Percentiles rank a stretch among this genome's conserved stretches.
These are phyloP conservation scores for Solidago caesia DNA, from an alignment of 129 eudicot species.

Conservation along the genomic window DNA sequence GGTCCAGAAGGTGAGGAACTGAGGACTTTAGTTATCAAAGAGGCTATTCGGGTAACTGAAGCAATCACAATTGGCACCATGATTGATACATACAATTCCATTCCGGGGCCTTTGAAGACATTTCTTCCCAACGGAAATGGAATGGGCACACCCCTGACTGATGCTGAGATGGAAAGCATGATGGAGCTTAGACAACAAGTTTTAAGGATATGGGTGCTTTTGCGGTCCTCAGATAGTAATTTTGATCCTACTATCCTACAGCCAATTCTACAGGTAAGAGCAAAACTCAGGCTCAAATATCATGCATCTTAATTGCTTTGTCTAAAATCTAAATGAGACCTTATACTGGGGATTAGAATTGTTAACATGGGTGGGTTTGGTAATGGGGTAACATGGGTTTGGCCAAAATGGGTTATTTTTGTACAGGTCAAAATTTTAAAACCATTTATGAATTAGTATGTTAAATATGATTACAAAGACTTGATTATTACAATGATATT, in stretches of 20 bases:
- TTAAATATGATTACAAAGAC: background rate
- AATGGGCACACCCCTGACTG: constrained; percentile 42
- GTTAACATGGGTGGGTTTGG: background rate
- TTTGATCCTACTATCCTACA: constrained; percentile 81
- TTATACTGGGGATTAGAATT: background rate
- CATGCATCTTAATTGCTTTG: background rate
- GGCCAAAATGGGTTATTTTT: background rate
- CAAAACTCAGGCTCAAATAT: constrained; percentile 4
- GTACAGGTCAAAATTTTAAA: background rate
- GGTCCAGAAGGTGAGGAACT: constrained; percentile 87
- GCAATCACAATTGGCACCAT: constrained; percentile 63
- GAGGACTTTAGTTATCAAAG: constrained; percentile 73
- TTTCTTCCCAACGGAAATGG: constrained; percentile 51
- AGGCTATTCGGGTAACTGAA: constrained; percentile 81
- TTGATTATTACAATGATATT: too few relatives aligned
- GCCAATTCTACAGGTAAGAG: constrained; percentile 78
- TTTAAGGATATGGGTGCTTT: constrained; percentile 81
- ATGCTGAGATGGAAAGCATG: constrained; percentile 58
- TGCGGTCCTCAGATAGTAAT: constrained; percentile 55
- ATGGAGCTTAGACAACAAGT: constrained; percentile 94
- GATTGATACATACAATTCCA: constrained; percentile 66
- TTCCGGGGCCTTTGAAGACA: constrained; percentile 53
- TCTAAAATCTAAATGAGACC: background rate
- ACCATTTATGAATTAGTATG: background rate
- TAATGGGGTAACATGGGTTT: background rate